Evolutionary conservation across 768 basidiomycete genomes (phyloP).

Genomic region (Podaxis mareebaensis): DNA sequence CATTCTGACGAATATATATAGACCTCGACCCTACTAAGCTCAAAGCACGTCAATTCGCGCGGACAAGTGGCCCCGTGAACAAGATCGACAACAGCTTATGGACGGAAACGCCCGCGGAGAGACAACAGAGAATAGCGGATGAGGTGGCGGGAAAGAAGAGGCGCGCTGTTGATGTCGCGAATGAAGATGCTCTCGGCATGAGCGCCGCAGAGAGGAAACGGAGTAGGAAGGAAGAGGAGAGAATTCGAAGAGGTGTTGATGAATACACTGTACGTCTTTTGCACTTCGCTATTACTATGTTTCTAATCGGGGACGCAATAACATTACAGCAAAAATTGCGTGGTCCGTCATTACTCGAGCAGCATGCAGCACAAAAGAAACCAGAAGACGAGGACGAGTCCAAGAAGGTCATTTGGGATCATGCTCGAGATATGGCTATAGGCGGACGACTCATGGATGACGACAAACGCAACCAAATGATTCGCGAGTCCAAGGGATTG

Average conservation of each 20-base stretch:
- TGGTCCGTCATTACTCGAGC: slow-evolving; percentile 54
- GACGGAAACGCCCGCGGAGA: slow-evolving; percentile 97
- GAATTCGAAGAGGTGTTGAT: slow-evolving; percentile 70
- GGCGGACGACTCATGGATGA: slow-evolving; percentile 92
- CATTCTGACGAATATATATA: slow-evolving; percentile 29
- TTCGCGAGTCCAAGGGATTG: slow-evolving; percentile 80
- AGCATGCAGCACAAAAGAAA: slow-evolving; percentile 43
- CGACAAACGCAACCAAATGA: slow-evolving; percentile 68
- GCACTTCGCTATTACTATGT: neutral
- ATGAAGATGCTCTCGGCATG: slow-evolving; percentile 41
- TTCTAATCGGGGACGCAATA: neutral
- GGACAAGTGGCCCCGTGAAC: slow-evolving; percentile 41
- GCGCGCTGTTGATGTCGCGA: slow-evolving; percentile 58
- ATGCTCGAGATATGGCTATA: slow-evolving; percentile 84
- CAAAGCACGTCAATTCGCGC: slow-evolving; percentile 75
- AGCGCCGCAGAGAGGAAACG: slow-evolving; percentile 50
- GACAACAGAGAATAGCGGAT: slow-evolving; percentile 88
- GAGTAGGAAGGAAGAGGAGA: slow-evolving; percentile 63
- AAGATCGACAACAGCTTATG: slow-evolving; percentile 71
- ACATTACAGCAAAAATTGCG: slow-evolving; percentile 44
- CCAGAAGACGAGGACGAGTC: slow-evolving; percentile 50
- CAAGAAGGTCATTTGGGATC: slow-evolving; percentile 82
- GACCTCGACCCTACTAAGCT: slow-evolving; percentile 88
- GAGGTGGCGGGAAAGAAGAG: slow-evolving; percentile 92
- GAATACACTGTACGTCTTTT: slow-evolving; percentile 67